Evolutionary conservation across 352 stramenopile species (phyloP).

Genomic region (Globisporangium apiculatum): DNA sequence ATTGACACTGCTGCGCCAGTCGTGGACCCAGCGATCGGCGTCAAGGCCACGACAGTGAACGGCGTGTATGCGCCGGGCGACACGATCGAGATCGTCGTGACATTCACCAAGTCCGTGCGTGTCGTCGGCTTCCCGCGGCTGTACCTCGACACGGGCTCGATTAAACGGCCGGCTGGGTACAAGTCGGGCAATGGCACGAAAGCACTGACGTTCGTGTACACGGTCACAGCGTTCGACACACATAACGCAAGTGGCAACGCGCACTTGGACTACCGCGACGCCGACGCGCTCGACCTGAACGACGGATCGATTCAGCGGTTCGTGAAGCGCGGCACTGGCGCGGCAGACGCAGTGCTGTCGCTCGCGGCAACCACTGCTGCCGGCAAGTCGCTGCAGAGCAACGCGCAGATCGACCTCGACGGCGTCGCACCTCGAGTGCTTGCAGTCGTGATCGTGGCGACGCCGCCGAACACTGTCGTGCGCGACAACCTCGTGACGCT

Average conservation of each 20-base stretch:
- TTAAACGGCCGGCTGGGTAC: conserved; percentile 67
- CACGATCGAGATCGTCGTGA: conserved; percentile 47
- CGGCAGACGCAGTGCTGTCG: conserved; percentile 25
- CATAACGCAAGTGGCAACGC: conserved; percentile 29
- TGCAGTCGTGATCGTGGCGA: conserved; percentile 27
- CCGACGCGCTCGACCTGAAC: conserved; percentile 55
- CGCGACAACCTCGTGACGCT: conserved; percentile 41
- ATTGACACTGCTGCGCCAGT: conserved; percentile 57
- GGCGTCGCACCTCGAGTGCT: conserved; percentile 37
- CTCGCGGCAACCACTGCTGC: conserved; percentile 26
- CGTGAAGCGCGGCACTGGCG: conserved; percentile 15
- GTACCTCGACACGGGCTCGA: conserved; percentile 60
- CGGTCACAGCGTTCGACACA: conserved; percentile 50
- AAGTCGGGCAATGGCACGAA: conserved; percentile 51
- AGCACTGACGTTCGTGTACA: conserved; percentile 67
- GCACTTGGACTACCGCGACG: conserved; percentile 63
- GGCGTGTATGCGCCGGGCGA: conserved; percentile 69
- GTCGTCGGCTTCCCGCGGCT: conserved; percentile 61
- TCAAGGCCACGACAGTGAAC: conserved; percentile 38
- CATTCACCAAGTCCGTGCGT: conserved; percentile 72
- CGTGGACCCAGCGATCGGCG: conserved; percentile 48
- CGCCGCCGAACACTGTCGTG: conserved; percentile 29
- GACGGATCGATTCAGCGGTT: conserved; percentile 50
- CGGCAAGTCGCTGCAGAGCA: conserved; percentile 36
- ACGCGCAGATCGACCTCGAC: conserved; percentile 48